A percentile compares a stretch with the other conserved stretches of the same genome.
These are phyloP conservation scores for Biancaea sappan DNA, from an alignment of 306 rosid species.

Conservation along the genomic window DNA sequence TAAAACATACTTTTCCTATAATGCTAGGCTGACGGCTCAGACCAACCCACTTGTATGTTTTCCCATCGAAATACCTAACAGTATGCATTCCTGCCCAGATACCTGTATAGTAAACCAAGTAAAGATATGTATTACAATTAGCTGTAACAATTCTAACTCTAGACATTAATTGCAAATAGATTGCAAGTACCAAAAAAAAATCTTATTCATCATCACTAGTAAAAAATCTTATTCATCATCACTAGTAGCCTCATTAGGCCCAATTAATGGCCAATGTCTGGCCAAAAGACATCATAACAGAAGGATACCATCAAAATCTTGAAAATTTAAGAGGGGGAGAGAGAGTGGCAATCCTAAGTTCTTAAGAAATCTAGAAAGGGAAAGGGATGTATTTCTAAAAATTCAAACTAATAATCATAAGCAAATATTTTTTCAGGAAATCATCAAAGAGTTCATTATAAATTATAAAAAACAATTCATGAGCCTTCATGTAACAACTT, in stretches of 20 bases:
- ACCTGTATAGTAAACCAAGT: conserved; percentile 58
- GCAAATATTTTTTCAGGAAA: too few relatives aligned
- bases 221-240: background rate
- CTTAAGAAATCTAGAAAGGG: too few relatives aligned
- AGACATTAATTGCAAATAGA: conserved; percentile 1
- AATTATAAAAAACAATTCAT: too few relatives aligned
- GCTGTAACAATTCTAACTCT: conserved; percentile 10
- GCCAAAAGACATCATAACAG: background rate
- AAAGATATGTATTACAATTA: conserved; percentile 22
- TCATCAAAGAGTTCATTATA: too few relatives aligned
- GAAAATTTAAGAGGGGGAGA: too few relatives aligned
- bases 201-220: background rate
- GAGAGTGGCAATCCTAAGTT: too few relatives aligned
- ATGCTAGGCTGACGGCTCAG: conserved; percentile 98
- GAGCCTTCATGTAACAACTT: too few relatives aligned
- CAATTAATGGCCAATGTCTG: background rate
- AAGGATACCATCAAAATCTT: too few relatives aligned
- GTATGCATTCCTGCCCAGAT: conserved; percentile 99
- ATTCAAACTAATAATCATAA: too few relatives aligned
- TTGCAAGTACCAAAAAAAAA: background rate
- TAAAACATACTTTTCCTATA: conserved; percentile 72
- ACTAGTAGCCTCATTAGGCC: background rate
- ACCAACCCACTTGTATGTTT: conserved; percentile 99
- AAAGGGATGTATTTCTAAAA: too few relatives aligned
- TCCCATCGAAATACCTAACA: conserved; percentile 94